These are phyloP conservation scores for Schwanniomyces etchellsii DNA, from an alignment of 1,139 yeast genomes.

Conservation along the genomic window DNA sequence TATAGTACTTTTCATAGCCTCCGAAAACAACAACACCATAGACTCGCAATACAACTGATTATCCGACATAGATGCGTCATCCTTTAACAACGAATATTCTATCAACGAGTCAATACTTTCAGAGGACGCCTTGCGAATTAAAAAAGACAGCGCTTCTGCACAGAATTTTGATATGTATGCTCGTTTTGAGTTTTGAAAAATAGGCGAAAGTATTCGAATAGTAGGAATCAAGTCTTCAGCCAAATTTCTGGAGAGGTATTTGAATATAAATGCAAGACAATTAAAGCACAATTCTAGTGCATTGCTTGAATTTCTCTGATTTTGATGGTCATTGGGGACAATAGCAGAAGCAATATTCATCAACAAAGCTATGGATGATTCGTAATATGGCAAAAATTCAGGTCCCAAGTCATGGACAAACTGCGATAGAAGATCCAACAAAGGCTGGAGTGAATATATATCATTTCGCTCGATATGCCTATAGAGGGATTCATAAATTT, in stretches of 20 bases:
- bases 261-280: constrained; percentile 82
- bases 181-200: constrained; percentile 49
- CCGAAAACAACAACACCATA: constrained; percentile 58
- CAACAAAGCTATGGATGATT: constrained; percentile 45
- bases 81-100: constrained; percentile 45
- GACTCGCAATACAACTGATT: constrained; percentile 49
- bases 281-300: constrained; percentile 82
- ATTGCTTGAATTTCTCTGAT: constrained; percentile 47
- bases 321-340: constrained; percentile 41
- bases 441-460: constrained; percentile 69
- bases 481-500: constrained; percentile 52
- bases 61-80: constrained; percentile 22
- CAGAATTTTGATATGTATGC: constrained; percentile 75
- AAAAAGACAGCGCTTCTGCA: constrained; percentile 84
- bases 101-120: constrained; percentile 45
- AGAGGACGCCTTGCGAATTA: constrained; percentile 63
- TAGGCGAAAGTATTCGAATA: constrained; percentile 57
- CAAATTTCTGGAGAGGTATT: constrained; percentile 66
- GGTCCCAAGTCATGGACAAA: constrained; percentile 91
- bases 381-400: constrained; percentile 74
- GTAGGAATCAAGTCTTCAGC: constrained; percentile 64
- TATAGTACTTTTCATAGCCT: constrained; percentile 68
- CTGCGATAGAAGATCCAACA: constrained; percentile 75
- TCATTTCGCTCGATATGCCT: constrained; percentile 53
- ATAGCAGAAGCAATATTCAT: constrained; percentile 44